phyloP scores from a whole-genome alignment of 768 basidiomycete genomes.

The Lanmaoa pseudosensibilis region DNA sequence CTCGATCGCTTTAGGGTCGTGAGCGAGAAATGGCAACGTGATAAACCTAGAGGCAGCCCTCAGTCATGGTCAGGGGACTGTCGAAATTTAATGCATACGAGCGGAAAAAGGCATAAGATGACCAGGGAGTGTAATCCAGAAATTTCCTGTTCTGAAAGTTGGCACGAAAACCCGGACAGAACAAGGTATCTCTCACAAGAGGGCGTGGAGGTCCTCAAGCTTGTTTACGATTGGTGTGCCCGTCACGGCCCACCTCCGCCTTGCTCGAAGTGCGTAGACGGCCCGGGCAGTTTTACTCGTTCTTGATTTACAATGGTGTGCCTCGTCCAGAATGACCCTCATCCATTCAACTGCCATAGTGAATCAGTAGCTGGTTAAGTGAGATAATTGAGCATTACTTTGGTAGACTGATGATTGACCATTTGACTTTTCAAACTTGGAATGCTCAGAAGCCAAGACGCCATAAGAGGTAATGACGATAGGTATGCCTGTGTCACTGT shows the following conservation, averaged over 20 bases:
- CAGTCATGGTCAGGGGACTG: neutral
- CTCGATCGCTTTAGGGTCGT: conserved; percentile 90
- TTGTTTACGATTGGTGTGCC: conserved; percentile 96
- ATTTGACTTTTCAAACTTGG: conserved; percentile 59
- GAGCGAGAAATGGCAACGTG: conserved; percentile 86
- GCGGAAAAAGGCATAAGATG: conserved; percentile 84
- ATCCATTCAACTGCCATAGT: conserved; percentile 67
- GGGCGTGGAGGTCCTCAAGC: conserved; percentile 86
- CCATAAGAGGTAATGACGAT: conserved; percentile 94
- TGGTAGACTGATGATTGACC: conserved; percentile 66
- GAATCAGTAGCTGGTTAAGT: conserved; percentile 6
- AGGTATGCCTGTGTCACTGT: conserved; percentile 51
- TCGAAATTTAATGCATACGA: conserved; percentile 49
- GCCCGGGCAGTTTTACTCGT: conserved; percentile 86
- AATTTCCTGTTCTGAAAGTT: conserved; percentile 57
- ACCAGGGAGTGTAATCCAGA: conserved; percentile 77
- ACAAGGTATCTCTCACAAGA: conserved; percentile 57
- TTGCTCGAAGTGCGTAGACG: conserved; percentile 78
- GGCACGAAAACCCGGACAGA: conserved; percentile 41
- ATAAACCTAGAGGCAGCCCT: conserved; percentile 60
- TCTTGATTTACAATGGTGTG: conserved; percentile 91
- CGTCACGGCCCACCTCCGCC: conserved; percentile 88
- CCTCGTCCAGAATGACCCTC: conserved; percentile 86
- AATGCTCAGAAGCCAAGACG: conserved; percentile 84
- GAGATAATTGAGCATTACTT: conserved; percentile 41